A percentile compares a stretch with the other conserved stretches of the same genome.
Conservation (phyloP, 257 asterid genomes). For the Forsythia viridissima region DNA sequence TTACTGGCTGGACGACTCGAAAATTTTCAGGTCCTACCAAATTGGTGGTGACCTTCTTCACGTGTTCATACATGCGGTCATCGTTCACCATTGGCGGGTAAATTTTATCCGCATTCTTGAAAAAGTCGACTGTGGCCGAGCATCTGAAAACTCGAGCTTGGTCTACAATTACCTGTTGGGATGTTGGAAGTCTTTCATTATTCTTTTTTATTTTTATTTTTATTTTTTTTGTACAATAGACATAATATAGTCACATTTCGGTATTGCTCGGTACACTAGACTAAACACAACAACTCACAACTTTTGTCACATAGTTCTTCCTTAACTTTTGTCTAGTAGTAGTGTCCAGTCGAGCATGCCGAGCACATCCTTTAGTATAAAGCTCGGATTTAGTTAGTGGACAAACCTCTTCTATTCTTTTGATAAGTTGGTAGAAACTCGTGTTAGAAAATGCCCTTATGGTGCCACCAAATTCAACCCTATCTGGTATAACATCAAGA, state of each 20-base stretch:
- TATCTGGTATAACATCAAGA: conserved; percentile 36
- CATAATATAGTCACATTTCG: neutral
- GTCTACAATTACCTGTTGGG: conserved; percentile 62
- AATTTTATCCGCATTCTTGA: conserved; percentile 53
- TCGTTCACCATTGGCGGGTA: conserved; percentile 87
- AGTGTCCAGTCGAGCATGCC: neutral
- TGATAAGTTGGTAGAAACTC: conserved; percentile 59
- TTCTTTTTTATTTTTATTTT: neutral
- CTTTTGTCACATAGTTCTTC: neutral
- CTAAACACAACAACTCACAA: neutral
- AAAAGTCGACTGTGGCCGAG: conserved; percentile 79
- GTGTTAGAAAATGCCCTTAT: conserved; percentile 77
- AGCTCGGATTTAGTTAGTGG: neutral
- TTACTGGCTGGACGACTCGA: conserved; percentile 61
- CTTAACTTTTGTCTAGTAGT: neutral
- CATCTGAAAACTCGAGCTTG: conserved; percentile 80
- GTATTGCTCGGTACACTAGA: neutral
- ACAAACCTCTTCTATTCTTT: conserved; percentile 79
- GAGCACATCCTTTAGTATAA: neutral
- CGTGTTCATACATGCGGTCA: conserved; percentile 60
- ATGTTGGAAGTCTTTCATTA: neutral
- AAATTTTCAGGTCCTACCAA: conserved; percentile 53
- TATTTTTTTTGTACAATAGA: neutral
- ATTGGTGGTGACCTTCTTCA: conserved; percentile 45
- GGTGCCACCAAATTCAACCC: conserved; percentile 72